phyloP scores from a whole-genome alignment of 805 yeast species.

The Scheffersomyces ergatensis region DNA sequence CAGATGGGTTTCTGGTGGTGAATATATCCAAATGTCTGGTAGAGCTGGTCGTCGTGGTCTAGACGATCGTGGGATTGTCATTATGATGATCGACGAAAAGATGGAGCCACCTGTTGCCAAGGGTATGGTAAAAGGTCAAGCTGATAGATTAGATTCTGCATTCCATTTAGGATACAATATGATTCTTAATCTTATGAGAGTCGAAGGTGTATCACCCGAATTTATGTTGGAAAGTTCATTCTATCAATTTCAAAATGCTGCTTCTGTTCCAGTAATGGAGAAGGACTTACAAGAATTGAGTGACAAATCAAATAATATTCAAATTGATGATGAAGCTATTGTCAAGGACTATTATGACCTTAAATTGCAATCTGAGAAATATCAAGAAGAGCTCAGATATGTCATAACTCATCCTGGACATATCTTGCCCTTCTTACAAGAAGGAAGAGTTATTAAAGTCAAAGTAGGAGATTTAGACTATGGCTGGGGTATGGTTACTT shows the following conservation, averaged over 20 bases:
- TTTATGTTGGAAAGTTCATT: conserved; percentile 94
- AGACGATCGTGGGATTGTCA: conserved; percentile 98
- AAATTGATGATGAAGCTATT: conserved; percentile 69
- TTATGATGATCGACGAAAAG: conserved; percentile 98
- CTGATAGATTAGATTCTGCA: conserved; percentile 95
- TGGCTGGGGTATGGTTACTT: conserved; percentile 95
- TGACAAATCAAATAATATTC: conserved; percentile 44
- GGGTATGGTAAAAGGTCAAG: conserved; percentile 99
- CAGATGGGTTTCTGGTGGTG: conserved; percentile 99
- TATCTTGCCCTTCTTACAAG: conserved; percentile 76
- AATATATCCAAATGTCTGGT: conserved; percentile 99
- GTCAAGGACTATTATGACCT: conserved; percentile 83
- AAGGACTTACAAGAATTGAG: conserved; percentile 56
- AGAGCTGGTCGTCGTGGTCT: conserved; percentile 99
- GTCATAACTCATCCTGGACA: conserved; percentile 91
- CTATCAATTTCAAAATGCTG: conserved; percentile 90
- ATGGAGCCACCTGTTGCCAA: conserved; percentile 99
- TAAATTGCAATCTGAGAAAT: conserved; percentile 65
- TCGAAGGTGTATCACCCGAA: conserved; percentile 97
- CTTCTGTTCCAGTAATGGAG: conserved; percentile 85
- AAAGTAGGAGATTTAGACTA: conserved; percentile 63
- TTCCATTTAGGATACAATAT: conserved; percentile 96
- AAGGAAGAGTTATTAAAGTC: conserved; percentile 81
- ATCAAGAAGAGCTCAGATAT: conserved; percentile 72
- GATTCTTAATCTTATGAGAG: conserved; percentile 94